phyloP scores from a whole-genome alignment of 1,284 basidiomycete species.

The Paramarasmius palmivorus region DNA sequence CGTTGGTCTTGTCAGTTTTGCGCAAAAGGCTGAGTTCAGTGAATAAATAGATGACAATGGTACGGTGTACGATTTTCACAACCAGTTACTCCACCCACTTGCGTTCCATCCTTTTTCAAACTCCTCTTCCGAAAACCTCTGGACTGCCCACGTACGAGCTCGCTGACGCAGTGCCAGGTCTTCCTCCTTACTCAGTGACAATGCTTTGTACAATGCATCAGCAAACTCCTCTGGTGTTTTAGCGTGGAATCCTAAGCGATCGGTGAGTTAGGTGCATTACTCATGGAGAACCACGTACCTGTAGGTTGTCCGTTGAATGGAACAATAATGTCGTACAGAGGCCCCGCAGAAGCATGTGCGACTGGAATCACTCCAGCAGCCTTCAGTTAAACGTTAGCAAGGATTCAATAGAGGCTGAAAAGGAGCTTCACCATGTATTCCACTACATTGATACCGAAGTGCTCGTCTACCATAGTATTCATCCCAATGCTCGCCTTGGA shows the following conservation, averaged over 20 bases:
- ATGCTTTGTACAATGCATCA: slow-evolving; percentile 61
- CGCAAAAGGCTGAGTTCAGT: no score
- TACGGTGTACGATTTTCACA: slow-evolving; percentile 4
- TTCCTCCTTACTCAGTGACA: slow-evolving; percentile 59
- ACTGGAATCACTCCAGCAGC: slow-evolving; percentile 93
- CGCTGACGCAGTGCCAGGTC: slow-evolving; percentile 65
- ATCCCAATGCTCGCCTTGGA: slow-evolving; percentile 80
- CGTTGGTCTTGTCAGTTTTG: no score
- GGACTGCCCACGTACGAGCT: slow-evolving; percentile 69
- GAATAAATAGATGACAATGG: no score
- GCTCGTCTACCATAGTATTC: slow-evolving; percentile 98
- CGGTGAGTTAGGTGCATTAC: neutral
- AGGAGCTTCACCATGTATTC: slow-evolving; percentile 82
- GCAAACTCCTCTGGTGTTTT: slow-evolving; percentile 71
- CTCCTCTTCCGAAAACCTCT: slow-evolving; percentile 74
- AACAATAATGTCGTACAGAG: slow-evolving; percentile 88
- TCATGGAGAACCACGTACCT: slow-evolving; percentile 40
- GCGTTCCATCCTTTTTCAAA: slow-evolving; percentile 77
- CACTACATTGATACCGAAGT: slow-evolving; percentile 98
- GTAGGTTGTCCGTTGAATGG: slow-evolving; percentile 72
- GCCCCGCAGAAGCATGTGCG: slow-evolving; percentile 92
- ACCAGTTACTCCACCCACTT: slow-evolving; percentile 56
- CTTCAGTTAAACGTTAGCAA: slow-evolving; percentile 39
- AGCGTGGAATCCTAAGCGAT: slow-evolving; percentile 80
- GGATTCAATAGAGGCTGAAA: neutral